phyloP scores from a whole-genome alignment of 1,139 yeast species.

The Suhomyces wounanorum region DNA sequence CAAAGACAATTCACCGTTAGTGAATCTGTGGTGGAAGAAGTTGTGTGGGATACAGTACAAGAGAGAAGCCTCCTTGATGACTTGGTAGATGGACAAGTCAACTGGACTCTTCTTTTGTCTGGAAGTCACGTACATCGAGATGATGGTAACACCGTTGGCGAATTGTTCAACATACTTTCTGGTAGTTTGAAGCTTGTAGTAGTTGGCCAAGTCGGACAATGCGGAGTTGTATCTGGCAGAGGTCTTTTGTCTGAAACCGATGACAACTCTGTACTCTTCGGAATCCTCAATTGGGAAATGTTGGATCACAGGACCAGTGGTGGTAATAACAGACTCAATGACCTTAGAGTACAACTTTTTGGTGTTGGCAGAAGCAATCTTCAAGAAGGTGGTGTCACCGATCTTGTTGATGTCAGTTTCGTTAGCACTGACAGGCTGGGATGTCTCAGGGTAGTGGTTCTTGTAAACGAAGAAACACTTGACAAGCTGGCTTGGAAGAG shows the following conservation, averaged over 20 bases:
- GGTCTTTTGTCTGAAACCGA: slow-evolving; percentile 84
- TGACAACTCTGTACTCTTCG: slow-evolving; percentile 79
- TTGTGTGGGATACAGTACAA: slow-evolving; percentile 90
- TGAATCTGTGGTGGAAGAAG: slow-evolving; percentile 73
- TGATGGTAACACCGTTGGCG: slow-evolving; percentile 81
- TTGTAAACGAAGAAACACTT: slow-evolving; percentile 87
- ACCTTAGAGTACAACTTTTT: slow-evolving; percentile 74
- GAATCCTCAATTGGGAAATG: slow-evolving; percentile 79
- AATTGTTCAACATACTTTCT: slow-evolving; percentile 95
- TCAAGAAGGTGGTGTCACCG: slow-evolving; percentile 78
- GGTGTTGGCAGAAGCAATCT: slow-evolving; percentile 79
- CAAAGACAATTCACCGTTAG: slow-evolving; percentile 76
- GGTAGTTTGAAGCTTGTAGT: slow-evolving; percentile 82
- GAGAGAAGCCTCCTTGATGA: slow-evolving; percentile 91
- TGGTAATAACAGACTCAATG: slow-evolving; percentile 65
- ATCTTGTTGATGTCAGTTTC: slow-evolving; percentile 62
- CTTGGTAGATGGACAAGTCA: slow-evolving; percentile 84
- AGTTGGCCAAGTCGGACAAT: slow-evolving; percentile 81
- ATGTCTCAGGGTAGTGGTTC: slow-evolving; percentile 55
- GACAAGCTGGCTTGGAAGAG: slow-evolving; percentile 52
- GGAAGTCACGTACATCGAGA: slow-evolving; percentile 82
- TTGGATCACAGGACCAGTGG: slow-evolving; percentile 93
- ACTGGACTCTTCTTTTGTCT: slow-evolving; percentile 44
- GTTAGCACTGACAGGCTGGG: slow-evolving; percentile 25
- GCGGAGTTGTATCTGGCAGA: slow-evolving; percentile 90